A percentile compares a stretch with the other conserved stretches of the same genome.
Evolutionary conservation across 2,329 filamentous ascomycete genomes (phyloP).

Genomic region (Neofusicoccum sp.): DNA sequence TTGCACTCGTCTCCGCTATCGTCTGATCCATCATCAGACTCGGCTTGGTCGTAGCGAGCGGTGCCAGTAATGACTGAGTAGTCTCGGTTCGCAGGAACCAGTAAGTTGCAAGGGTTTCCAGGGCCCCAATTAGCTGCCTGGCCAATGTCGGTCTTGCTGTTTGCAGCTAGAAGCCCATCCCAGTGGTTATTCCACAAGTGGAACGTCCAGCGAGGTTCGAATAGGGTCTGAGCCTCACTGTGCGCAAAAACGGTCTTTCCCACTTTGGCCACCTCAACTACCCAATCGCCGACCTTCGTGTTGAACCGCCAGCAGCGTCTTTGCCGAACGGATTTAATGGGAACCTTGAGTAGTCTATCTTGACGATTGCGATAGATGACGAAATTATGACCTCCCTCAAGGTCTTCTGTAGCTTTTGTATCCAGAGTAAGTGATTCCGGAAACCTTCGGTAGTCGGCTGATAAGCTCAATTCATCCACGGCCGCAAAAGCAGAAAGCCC

Average conservation of each 20-base stretch:
- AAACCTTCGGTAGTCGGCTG: neutral
- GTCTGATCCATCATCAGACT: neutral
- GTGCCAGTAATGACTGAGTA: neutral
- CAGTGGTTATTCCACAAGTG: neutral
- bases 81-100: neutral
- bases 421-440: neutral
- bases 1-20: too few species aligned
- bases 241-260: neutral
- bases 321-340: neutral
- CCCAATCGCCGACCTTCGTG: neutral
- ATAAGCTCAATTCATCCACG: neutral
- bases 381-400: neutral
- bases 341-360: neutral
- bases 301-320: conserved; percentile 12
- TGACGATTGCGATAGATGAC: neutral
- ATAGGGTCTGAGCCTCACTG: neutral
- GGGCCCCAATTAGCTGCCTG: neutral
- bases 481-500: neutral
- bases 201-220: neutral
- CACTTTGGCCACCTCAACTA: neutral
- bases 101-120: neutral
- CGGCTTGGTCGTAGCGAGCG: neutral
- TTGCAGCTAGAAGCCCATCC: neutral
- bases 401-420: neutral
- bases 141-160: neutral